Base-by-base conservation (phyloP, 2,329 filamentous ascomycete genomes). In the Keithomyces neogunnii region DNA sequence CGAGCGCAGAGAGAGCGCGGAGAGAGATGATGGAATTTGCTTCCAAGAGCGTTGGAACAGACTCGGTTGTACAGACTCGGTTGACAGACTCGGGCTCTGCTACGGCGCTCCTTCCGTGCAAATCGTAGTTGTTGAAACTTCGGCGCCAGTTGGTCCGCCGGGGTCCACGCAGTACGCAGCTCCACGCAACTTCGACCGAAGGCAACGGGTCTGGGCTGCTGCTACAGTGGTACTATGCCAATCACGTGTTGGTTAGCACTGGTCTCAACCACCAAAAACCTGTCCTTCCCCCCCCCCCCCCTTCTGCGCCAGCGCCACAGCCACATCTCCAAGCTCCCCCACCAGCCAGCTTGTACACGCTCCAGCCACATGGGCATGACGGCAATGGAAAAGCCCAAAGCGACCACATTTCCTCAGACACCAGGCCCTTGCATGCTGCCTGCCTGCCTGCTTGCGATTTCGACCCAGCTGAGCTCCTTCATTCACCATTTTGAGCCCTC, bases 341-440 rank as follows among this genome's bases (percentile, higher is more conserved):
- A 3, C 13, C 9, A 4, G 33, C 11, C 35, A 42, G 19, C 19
- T 19, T 19, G 19, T 19, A 19, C 19, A 19, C 19, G 19, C 19
- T 19, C 19, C 19, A 48, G 47, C 52, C 52, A 46, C 47, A 42
- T 26, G 43, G 31, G 53, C 45, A 62, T 63, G 59, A 63, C 60
- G 56, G 52, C 55, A 55, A 56, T 35, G 38, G 40, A 19, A 19
- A 33, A 29, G 32, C 56, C 35, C 40, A 56, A 65, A 62, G 55
- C 63, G 63, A 66, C 65, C 65, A 67, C 65, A 64, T 66, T 62
- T 62, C 63, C 63, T 62, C 51, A 65, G 61, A 57, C 33, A 44
- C 40, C 26, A 44, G 6, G 5, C 30, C 26, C 11, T 11, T 10
- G 40, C 40, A 6, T 30, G 26, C 5, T 10, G 28, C 28, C 5